Evolutionary conservation across 345 rosid species (phyloP), one percentile per base, ranked within the genome.

Genomic region (Raphanus raphanistrum): DNA sequence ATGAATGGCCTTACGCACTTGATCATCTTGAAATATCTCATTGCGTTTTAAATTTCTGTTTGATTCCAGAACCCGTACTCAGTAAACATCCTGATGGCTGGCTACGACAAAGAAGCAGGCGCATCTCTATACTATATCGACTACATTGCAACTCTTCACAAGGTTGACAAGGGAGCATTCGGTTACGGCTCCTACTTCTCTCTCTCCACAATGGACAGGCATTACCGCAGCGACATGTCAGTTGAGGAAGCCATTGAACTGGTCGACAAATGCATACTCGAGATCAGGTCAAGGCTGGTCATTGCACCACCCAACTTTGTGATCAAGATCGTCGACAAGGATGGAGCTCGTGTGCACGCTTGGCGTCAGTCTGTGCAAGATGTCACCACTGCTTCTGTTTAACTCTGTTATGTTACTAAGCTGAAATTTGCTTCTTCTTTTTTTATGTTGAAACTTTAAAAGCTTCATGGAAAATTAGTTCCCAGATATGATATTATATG

Each of bases 301-400:
- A 88, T 92, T 77, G 98, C 99, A 16, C 99, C 99, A 2, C 97
- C 92, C 2, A 95, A 92, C 87, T 95, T 92, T 75, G 90, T 90
- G 62, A 92, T 95, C 85, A 92, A 95, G 88, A 95, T 96, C 4
- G 97, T 96, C 0, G 99, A 96, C 84, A 88, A 93, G 76, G 87
- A 89, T 4, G 99, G 99, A 59, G 98, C 97, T 1, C 86, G 96
- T 74, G 92, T 83, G 65, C 85, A 87, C 28, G 98, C 86, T 1
- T 88, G 96, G 97, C 99, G 98, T 60, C 82, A 82, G 85, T 88
- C 98, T 45, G 86, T 92, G 28, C 84, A 87, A 80, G 94, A 92
- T 15, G 78, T 63, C 52, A 45, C 80, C 8, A 81, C 78, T 73
- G 87, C 83, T 71, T 2, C 76, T 45, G 80, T 71, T 60, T 80